These are phyloP conservation scores for Parastagonospora nodorum DNA, from an alignment of 2,329 filamentous ascomycete species.

Conservation along the genomic window DNA sequence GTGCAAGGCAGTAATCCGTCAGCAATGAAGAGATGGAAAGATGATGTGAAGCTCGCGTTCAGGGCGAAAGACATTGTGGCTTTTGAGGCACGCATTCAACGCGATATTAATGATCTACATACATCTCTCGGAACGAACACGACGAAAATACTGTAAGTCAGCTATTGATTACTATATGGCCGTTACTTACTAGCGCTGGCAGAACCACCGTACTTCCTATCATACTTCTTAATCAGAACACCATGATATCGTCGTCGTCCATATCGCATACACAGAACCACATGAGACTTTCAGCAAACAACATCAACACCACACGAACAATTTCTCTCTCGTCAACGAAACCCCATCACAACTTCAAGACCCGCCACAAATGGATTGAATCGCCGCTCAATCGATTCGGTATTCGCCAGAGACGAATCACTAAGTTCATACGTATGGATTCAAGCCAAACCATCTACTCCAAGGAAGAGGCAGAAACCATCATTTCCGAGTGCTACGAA, in stretches of 20 bases:
- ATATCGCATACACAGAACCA: no score
- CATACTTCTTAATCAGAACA: neutral
- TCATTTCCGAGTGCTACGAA: neutral
- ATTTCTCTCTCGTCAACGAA: neutral
- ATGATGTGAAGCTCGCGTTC: constrained; percentile 7
- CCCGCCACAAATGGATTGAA: neutral
- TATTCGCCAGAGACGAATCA: neutral
- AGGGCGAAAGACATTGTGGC: constrained; percentile 13
- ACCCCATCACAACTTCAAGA: neutral
- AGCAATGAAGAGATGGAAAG: neutral
- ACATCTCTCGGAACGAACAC: constrained; percentile 6
- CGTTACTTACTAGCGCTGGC: no score
- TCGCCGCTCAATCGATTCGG: neutral
- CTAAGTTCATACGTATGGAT: neutral
- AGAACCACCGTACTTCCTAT: constrained; percentile 2
- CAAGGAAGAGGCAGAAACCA: neutral
- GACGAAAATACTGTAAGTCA: constrained; percentile 12
- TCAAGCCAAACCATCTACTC: neutral
- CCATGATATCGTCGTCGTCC: neutral
- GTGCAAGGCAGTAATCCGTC: neutral
- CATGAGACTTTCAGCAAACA: no score
- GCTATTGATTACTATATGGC: neutral
- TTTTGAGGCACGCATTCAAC: constrained; percentile 12
- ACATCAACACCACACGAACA: neutral
- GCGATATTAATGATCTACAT: constrained; percentile 7